Conservation (phyloP, 257 asterid species). For the Solanum ossicruentum region DNA sequence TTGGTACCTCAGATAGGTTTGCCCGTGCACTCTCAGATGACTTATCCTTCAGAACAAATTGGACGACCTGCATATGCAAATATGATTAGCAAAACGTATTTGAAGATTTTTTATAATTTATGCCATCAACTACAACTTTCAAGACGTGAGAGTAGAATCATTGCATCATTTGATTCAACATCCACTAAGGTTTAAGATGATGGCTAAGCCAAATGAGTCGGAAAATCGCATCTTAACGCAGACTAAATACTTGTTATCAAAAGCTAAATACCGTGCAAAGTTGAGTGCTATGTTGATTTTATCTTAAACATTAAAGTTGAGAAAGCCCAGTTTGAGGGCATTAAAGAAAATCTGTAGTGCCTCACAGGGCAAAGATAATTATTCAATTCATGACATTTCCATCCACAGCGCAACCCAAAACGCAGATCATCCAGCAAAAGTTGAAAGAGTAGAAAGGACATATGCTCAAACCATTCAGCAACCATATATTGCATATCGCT, state of each 20-base stretch:
- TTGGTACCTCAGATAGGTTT: constrained; percentile 50
- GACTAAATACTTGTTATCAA: background rate
- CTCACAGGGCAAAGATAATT: background rate
- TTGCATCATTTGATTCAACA: background rate
- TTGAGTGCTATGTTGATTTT: background rate
- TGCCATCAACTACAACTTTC: no score
- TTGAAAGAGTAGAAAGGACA: background rate
- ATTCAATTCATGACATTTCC: background rate
- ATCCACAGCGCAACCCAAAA: background rate
- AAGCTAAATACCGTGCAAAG: background rate
- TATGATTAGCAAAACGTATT: background rate
- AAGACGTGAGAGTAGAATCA: background rate
- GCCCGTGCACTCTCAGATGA: constrained; percentile 34
- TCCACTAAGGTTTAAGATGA: background rate
- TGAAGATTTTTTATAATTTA: background rate
- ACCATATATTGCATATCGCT: background rate
- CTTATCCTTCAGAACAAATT: constrained; percentile 45
- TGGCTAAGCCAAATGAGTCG: background rate
- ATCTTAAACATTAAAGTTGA: background rate
- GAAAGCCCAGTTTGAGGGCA: background rate
- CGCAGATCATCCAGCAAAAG: background rate
- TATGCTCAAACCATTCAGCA: background rate
- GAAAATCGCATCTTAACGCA: background rate
- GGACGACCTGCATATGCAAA: constrained; percentile 57
- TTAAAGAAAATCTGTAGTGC: background rate